Evolutionary conservation across 768 basidiomycete genomes (phyloP), one percentile per base, ranked within the genome.

Genomic region (Pleurotus tuber-regium): DNA sequence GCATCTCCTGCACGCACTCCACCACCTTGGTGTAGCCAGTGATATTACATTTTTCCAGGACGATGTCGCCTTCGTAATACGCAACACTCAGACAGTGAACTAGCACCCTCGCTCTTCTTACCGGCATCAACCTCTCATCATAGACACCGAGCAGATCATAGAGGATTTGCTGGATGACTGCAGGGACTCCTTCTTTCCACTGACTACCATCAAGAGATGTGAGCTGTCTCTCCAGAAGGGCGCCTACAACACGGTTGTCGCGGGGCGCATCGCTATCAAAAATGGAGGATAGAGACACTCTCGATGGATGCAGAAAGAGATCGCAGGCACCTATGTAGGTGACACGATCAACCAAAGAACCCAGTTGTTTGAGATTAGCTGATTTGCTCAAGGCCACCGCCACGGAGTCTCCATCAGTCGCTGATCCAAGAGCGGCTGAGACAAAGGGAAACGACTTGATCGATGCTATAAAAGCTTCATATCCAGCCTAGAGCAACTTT

Each of bases 281-380:
- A n/a, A 24, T 14, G 18, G 59, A 58, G 31, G 61, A 64, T 4
- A 88, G 61, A 0, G 85, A 83, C 4, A 87, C 71, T 10, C 74
- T 68, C 4, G 66, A 61, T 0, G 82, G 67, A 6, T 70, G 57
- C 41, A 86, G 68, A 24, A 87, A 69, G 4, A 92, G 76, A 24
- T 92, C 89, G 61, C 78, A 86, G 2, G 79, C 68, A 10, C 79
- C 85, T 19, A 87, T 72, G 52, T 84, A 86, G 0, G 89, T 85
- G 19, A 84, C 68, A 16, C 83, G 71, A 54, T 90, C 87, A 14
- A 92, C 58, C 35, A 90, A 75, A 6, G 68, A 63, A 1, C 71
- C 77, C 4, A 89, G 73, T 51, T 87, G 85, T 55, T 76, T 81
- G 29, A 80, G 64, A 1, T 68, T 59, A 23, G 71, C 59, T 10